These are phyloP conservation scores for Trypanosoma mega DNA, from an alignment of 208 protist species.

Conservation along the genomic window DNA sequence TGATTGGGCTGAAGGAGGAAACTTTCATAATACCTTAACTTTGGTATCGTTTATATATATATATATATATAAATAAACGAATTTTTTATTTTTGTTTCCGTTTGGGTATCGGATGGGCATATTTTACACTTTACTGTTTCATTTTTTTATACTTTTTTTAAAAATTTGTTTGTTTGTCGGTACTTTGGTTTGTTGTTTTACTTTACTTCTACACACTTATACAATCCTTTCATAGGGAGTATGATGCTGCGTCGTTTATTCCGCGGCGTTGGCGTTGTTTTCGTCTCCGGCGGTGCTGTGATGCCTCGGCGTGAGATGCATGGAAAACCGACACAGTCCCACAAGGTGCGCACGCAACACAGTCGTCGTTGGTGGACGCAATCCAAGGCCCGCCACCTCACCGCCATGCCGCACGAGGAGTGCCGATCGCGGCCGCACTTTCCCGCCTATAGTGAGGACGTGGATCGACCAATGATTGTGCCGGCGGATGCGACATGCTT, in stretches of 20 bases:
- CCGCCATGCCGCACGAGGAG: slow-evolving; percentile 81
- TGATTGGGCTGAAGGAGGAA: no score
- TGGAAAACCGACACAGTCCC: slow-evolving; percentile 81
- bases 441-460: slow-evolving; percentile 84
- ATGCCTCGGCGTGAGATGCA: slow-evolving; percentile 46
- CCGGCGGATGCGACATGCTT: slow-evolving; percentile 76
- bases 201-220: slow-evolving; percentile 1
- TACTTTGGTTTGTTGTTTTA: no score
- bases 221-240: no score
- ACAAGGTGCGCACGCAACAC: slow-evolving; percentile 91
- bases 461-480: slow-evolving; percentile 80
- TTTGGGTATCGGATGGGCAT: no score
- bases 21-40: no score
- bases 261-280: slow-evolving; percentile 9
- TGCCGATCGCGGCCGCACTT: slow-evolving; percentile 74
- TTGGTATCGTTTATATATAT: slow-evolving; percentile 9
- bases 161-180: no score
- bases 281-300: no score
- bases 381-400: slow-evolving; percentile 86
- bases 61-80: slow-evolving; percentile 14
- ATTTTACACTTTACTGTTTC: no score
- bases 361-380: slow-evolving; percentile 87
- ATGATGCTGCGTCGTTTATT: slow-evolving; percentile 12
- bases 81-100: slow-evolving; percentile 3
- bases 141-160: no score